Conservation (phyloP, 2,329 filamentous ascomycete species). For the Neocatenulostroma microsporum region DNA sequence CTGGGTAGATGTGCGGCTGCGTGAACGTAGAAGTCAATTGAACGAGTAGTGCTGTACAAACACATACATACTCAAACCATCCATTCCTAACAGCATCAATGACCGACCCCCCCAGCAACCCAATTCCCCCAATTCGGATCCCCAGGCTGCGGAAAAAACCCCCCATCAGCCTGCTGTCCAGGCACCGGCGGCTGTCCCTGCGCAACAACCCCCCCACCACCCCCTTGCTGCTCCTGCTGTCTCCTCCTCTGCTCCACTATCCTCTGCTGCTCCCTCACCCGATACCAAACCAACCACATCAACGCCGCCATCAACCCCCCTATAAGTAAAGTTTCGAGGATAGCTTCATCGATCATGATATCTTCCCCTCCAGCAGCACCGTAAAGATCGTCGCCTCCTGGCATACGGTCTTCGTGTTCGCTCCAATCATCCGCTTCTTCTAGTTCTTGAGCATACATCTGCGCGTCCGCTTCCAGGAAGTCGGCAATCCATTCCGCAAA, state of each 20-base stretch:
- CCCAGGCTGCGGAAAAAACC: conserved; percentile 57
- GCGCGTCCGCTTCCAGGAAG: conserved; percentile 59
- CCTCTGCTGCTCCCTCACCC: conserved; percentile 53
- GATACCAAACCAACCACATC: conserved; percentile 72
- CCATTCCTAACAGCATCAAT: no score
- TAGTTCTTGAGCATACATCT: conserved; percentile 41
- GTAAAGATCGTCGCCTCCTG: conserved; percentile 44
- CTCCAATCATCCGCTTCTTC: conserved; percentile 41
- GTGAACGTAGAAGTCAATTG: no score
- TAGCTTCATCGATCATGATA: conserved; percentile 61
- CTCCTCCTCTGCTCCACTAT: conserved; percentile 37
- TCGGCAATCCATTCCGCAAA: conserved; percentile 79
- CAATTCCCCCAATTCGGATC: conserved; percentile 63
- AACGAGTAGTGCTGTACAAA: no score
- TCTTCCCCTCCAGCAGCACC: conserved; percentile 45
- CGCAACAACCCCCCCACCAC: conserved; percentile 20
- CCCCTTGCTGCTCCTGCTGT: no score
- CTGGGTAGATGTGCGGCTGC: no score
- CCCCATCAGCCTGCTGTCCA: conserved; percentile 38
- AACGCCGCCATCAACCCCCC: conserved; percentile 67
- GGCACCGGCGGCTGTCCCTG: conserved; percentile 33
- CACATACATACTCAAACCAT: no score
- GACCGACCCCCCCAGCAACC: conserved; percentile 59
- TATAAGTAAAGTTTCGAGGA: conserved; percentile 79
- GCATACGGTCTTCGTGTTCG: conserved; percentile 37